Evolutionary conservation across 306 rosid genomes (phyloP), one percentile per base, ranked within the genome.

Genomic region (Carpinus viminea): DNA sequence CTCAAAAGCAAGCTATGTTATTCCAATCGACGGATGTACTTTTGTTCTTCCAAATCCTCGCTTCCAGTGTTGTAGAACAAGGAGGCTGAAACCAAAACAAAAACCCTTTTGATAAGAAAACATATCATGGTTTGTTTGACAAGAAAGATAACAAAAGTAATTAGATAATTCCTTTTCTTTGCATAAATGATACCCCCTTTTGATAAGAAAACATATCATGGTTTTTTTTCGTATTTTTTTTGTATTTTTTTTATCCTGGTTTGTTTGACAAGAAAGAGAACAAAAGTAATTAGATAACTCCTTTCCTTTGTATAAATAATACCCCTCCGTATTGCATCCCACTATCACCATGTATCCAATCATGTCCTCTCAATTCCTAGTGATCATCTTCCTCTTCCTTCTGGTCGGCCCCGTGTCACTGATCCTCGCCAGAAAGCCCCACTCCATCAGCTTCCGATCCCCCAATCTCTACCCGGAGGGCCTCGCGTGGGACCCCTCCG

Each of bases 381-480:
- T 70, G 66, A 0, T 79, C 68, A 0, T 72, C 55, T 2, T 84
- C 45, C 0, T 70, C 56, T 2, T 76, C 73, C 5, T 85, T 71
- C 5, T 91, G 1, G 4, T 70, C 12, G 46, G 73, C 31, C 51
- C 70, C 26, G 8, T 71, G 1, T 81, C 91, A 21, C 55, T 68
- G 51, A 26, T 80, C 51, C 68, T 86, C 43, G 92, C 90, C 70
- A 55, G 77, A 0, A 79, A 74, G 20, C 73, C 79, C 77, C 97
- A 91, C 75, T 50, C 80, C 70, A 91, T 95, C 89, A 76, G 72
- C 72, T 95, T 95, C 91, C 91, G 90, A 3, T 91, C 86, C 65
- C 94, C 85, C 0, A 88, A 87, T 76, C 97, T 95, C 87, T 95
- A 83, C 77, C 98, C 96, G 0, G 96, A 92, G 71, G 92, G 87